These are phyloP conservation scores for Penicillium sp. DNA, from an alignment of 2,329 filamentous ascomycete genomes.

Conservation along the genomic window DNA sequence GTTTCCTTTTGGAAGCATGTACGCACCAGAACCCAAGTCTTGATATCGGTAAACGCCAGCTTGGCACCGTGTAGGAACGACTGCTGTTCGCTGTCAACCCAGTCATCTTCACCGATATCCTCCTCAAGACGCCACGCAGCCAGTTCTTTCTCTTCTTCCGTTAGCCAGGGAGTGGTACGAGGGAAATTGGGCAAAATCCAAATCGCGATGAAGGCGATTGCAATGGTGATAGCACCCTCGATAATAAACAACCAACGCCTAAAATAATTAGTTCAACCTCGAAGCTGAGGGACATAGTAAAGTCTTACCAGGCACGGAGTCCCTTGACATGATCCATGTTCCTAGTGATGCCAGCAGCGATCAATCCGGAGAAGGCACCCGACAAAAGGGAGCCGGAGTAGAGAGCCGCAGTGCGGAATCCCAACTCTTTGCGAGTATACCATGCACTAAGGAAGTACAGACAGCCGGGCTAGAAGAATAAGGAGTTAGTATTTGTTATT, in stretches of 20 bases:
- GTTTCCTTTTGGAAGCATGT: not conserved
- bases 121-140: slow-evolving; percentile 66
- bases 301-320: slow-evolving; percentile 39
- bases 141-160: slow-evolving; percentile 60
- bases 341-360: slow-evolving; percentile 56
- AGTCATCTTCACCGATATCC: slow-evolving; percentile 68
- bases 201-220: slow-evolving; percentile 60
- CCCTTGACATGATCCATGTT: slow-evolving; percentile 42
- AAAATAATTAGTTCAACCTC: slow-evolving; percentile 35
- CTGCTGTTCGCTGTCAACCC: slow-evolving; percentile 60
- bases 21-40: slow-evolving; percentile 63
- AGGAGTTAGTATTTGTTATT: not conserved
- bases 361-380: slow-evolving; percentile 58
- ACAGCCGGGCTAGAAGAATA: slow-evolving; percentile 49
- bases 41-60: slow-evolving; percentile 61
- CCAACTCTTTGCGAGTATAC: slow-evolving; percentile 70
- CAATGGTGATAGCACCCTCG: slow-evolving; percentile 68
- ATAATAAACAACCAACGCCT: slow-evolving; percentile 70
- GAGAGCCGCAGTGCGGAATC: slow-evolving; percentile 56
- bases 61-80: slow-evolving; percentile 55
- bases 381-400: slow-evolving; percentile 57
- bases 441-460: slow-evolving; percentile 48
- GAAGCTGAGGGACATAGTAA: not conserved
- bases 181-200: slow-evolving; percentile 72
- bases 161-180: slow-evolving; percentile 62